Conservation (phyloP, 1,284 basidiomycete genomes). For the Austroboletus novae-zelandiae region DNA sequence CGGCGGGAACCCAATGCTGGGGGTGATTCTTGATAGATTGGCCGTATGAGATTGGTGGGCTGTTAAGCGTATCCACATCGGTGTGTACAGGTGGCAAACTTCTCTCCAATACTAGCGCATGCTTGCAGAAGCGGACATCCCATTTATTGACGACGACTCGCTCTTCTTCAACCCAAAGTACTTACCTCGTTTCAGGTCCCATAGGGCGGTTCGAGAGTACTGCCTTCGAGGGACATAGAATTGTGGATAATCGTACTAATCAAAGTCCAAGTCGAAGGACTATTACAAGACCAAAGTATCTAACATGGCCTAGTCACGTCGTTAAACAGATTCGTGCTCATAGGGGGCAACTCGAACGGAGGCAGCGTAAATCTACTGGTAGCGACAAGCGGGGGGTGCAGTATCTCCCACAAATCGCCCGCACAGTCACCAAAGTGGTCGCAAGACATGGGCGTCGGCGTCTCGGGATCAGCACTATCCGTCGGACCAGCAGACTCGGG, state of each 20-base stretch:
- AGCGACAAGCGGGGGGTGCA: conserved; percentile 25
- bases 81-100: neutral
- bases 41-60: neutral
- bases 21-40: conserved; percentile 24
- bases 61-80: too few species aligned
- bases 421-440: conserved; percentile 24
- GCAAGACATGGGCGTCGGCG: conserved; percentile 24
- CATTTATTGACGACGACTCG: too few species aligned
- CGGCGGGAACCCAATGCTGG: conserved; percentile 25
- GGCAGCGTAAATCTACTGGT: conserved; percentile 19
- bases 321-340: conserved; percentile 19
- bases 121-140: too few species aligned
- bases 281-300: neutral
- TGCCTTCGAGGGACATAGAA: too few species aligned
- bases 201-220: too few species aligned
- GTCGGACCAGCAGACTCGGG: neutral
- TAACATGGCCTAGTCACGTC: neutral
- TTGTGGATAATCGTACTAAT: too few species aligned
- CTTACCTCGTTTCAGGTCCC: too few species aligned
- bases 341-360: conserved; percentile 26
- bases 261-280: too few species aligned
- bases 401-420: conserved; percentile 27
- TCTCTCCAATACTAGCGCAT: too few species aligned
- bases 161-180: too few species aligned
- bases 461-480: conserved; percentile 14